Evolutionary conservation across 2,329 filamentous ascomycete species (phyloP), one percentile per base, ranked within the genome.

Genomic region (Ceratocystis variospora): DNA sequence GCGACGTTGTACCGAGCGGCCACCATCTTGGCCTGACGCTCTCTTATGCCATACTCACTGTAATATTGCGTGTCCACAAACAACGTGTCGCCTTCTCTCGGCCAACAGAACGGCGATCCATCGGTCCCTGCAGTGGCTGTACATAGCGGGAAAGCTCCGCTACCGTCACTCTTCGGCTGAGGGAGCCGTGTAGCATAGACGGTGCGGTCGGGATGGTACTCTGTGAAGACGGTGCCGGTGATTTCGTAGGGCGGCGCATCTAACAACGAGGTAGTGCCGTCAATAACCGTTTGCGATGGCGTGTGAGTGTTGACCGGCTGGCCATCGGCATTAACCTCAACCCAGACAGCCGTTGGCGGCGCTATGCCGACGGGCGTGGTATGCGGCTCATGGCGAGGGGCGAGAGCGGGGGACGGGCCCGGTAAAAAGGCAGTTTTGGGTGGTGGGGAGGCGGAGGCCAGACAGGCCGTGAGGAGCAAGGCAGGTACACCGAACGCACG

Each of bases 41-140:
- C 48, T 15, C 55, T 17, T 15, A 0, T 5, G 19, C 7, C 28
- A 1, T 55, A 69, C 76, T 68, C 71, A 83, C 81, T 74, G 69
- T 82, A 84, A 72, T 84, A 83, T 0, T 77, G 81, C 12, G 71
- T 74, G 37, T 75, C 79, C 1, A 76, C 75, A 67, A 77, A 76
- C 28, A 84, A 72, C 7, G 75, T 75, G 64, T 76, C 76, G 66
- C 77, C 77, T 17, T 73, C 70, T 7, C 73, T 71, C 0, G 82
- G 82, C 15, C 75, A 72, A 72, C 82, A 85, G 70, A 83, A 82
- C 0, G 82, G 82, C 66, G 77, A 79, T 67, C 76, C 71, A 17
- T 73, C 71, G 41, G 78, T 79, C 61, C 81, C 75, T 71, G 71
- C 82, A 83, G 71, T 74, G 71, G 73, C 81, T 84, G 28, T 77